Evolutionary conservation across 805 yeast genomes (phyloP), one percentile per base, ranked within the genome.

Genomic region (Starmerella riodocensis): DNA sequence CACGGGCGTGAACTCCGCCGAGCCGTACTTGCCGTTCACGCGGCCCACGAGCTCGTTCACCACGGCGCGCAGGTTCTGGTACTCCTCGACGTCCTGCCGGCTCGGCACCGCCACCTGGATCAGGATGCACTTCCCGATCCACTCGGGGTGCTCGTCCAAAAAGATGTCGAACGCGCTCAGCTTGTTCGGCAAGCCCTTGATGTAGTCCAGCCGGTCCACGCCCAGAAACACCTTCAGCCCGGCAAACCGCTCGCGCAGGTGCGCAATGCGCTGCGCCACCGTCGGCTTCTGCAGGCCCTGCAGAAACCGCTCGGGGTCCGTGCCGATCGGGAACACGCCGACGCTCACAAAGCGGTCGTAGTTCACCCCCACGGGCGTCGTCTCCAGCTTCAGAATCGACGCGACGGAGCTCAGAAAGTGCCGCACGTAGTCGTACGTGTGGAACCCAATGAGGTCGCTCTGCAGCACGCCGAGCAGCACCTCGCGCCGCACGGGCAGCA

Each of bases 241-340:
- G 34, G 71, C 62, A 47, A 81, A 83, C 52, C 80, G 79, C 48
- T 70, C 68, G 37, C 66, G 72, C 43, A 91, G 64, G 41, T 71
- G 73, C 25, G 61, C 52, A 42, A 88, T 74, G 51, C 98, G 70
- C 21, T 71, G 58, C 32, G 71, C 67, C 4, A 86, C 96, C 4
- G 63, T 53, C 1, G 66, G 70, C 43, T 71, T 69, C 48, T 74
- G 66, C 49, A 91, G 60, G 0, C 94, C 97, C 18, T 76, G 80
- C 13, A 78, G 63, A 58, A 91, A 91, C 50, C 82, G 83, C 42
- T 84, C 94, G 18, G 85, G 94, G 55, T 91, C 98, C 44, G 91
- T 91, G 42, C 99, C 99, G 50, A 91, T 91, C n/a, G 99, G 98
- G 70, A 86, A 88, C 0, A 97, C 96, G 19, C 96, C 95, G 26